A percentile compares a stretch with the other conserved stretches of the same genome.
Conservation (phyloP, 1,139 yeast species). For the Torulaspora globosa region DNA sequence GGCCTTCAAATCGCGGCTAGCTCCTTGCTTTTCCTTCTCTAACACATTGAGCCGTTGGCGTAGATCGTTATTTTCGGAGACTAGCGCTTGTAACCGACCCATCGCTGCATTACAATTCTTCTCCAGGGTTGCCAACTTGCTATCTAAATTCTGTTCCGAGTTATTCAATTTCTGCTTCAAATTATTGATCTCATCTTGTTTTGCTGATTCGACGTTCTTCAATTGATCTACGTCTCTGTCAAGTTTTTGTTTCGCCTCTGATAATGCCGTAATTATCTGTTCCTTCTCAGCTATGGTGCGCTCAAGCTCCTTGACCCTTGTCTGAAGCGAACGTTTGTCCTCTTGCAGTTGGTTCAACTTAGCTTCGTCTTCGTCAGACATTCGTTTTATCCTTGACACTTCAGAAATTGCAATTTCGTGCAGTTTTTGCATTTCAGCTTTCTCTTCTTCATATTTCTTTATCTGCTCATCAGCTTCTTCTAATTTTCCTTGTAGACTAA, state of each 20-base stretch:
- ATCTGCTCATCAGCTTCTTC: conserved; percentile 37
- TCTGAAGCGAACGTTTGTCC: conserved; percentile 19
- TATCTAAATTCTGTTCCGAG: conserved; percentile 24
- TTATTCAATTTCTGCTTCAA: conserved; percentile 37
- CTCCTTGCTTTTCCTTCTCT: conserved; percentile 40
- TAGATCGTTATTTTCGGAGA: conserved; percentile 48
- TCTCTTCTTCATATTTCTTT: conserved; percentile 39
- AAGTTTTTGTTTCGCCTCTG: conserved; percentile 8
- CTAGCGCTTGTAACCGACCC: conserved; percentile 44
- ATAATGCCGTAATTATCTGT: conserved; percentile 12
- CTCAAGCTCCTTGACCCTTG: conserved; percentile 18
- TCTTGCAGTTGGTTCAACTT: conserved; percentile 24
- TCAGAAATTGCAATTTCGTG: conserved; percentile 16
- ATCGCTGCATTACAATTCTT: conserved; percentile 39
- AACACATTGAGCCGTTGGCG: conserved; percentile 39
- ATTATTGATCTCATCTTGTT: conserved; percentile 38
- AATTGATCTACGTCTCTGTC: conserved; percentile 14
- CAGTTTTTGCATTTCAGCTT: conserved; percentile 35
- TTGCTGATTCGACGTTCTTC: conserved; percentile 20
- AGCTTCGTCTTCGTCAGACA: conserved; percentile 22
- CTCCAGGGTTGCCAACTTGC: conserved; percentile 33
- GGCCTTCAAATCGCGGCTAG: conserved; percentile 37
- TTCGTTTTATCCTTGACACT: conserved; percentile 37
- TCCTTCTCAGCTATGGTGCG: conserved; percentile 14
- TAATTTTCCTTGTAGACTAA: conserved; percentile 21